These are phyloP conservation scores for Isabelozyma pseudorhagii DNA, from an alignment of 805 yeast species.

Conservation along the genomic window DNA sequence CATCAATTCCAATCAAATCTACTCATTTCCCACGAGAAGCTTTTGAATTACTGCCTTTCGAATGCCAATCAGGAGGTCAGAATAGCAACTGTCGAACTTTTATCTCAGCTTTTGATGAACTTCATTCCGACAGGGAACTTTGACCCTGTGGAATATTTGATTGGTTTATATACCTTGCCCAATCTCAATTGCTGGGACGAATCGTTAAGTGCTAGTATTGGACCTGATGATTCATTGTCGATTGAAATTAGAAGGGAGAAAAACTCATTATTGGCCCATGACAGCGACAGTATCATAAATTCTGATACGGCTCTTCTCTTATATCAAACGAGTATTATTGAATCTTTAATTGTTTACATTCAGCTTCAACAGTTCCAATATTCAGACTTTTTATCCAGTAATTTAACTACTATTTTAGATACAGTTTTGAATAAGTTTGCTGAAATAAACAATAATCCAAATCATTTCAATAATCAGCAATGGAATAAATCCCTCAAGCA, in stretches of 20 bases:
- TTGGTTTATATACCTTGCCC: slow-evolving; percentile 30
- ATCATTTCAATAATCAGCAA: slow-evolving; percentile 28
- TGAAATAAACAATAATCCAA: slow-evolving; percentile 12
- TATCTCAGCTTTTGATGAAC: slow-evolving; percentile 31
- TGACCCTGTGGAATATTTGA: slow-evolving; percentile 30
- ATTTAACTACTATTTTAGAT: slow-evolving; percentile 25
- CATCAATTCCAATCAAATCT: slow-evolving; percentile 32
- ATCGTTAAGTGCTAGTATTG: slow-evolving; percentile 13
- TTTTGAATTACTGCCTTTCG: slow-evolving; percentile 25
- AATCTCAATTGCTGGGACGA: slow-evolving; percentile 26
- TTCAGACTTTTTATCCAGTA: slow-evolving; percentile 29
- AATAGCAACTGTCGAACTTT: slow-evolving; percentile 32
- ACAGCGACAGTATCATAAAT: slow-evolving; percentile 23
- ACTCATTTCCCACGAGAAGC: slow-evolving; percentile 27
- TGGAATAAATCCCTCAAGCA: slow-evolving; percentile 30
- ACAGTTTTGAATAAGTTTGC: slow-evolving; percentile 27
- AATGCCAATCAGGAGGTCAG: slow-evolving; percentile 34
- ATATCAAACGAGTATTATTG: slow-evolving; percentile 29
- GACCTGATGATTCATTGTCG: slow-evolving; percentile 11
- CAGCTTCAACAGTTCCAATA: slow-evolving; percentile 41
- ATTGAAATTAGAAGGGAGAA: slow-evolving; percentile 16
- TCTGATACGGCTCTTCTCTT: slow-evolving; percentile 16
- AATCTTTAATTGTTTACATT: slow-evolving; percentile 31
- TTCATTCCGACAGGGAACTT: slow-evolving; percentile 39
- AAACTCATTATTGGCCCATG: slow-evolving; percentile 18